These are phyloP conservation scores for Pilatotrama ljubarskyi DNA, from an alignment of 768 basidiomycete genomes.

Conservation along the genomic window DNA sequence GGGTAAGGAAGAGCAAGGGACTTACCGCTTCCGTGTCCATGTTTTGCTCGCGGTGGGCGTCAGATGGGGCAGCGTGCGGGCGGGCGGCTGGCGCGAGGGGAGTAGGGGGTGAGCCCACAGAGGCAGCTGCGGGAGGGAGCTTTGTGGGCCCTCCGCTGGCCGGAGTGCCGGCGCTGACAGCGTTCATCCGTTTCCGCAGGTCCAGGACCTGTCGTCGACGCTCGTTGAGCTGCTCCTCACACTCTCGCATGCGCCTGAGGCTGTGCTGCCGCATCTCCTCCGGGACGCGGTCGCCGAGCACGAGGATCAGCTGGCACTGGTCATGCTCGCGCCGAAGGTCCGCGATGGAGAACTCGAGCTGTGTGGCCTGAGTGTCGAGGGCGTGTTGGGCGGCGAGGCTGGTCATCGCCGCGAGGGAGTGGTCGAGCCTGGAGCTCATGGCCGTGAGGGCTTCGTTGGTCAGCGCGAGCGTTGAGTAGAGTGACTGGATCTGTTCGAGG, in stretches of 20 bases:
- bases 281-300: not conserved
- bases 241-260: not conserved
- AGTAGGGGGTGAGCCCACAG: too few relatives aligned
- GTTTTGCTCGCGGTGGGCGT: too few relatives aligned
- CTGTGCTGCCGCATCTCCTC: not conserved
- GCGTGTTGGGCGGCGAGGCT: not conserved
- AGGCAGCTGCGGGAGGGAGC: too few relatives aligned
- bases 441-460: not conserved
- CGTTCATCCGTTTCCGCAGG: not conserved
- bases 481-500: not conserved
- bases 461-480: not conserved
- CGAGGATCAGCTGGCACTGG: not conserved
- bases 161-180: too few relatives aligned
- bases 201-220: not conserved
- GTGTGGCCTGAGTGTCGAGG: not conserved
- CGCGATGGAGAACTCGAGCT: not conserved
- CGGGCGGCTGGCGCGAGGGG: too few relatives aligned
- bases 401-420: not conserved
- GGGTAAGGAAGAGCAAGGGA: not conserved
- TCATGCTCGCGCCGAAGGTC: not conserved
- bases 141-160: too few relatives aligned
- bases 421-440: not conserved
- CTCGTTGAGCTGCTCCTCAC: not conserved
- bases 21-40: too few relatives aligned
- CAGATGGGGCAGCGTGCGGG: too few relatives aligned